Evolutionary conservation across 2,329 filamentous ascomycete species (phyloP), one percentile per base, ranked within the genome.

Genomic region (Ceratocystis cacaofunesta): DNA sequence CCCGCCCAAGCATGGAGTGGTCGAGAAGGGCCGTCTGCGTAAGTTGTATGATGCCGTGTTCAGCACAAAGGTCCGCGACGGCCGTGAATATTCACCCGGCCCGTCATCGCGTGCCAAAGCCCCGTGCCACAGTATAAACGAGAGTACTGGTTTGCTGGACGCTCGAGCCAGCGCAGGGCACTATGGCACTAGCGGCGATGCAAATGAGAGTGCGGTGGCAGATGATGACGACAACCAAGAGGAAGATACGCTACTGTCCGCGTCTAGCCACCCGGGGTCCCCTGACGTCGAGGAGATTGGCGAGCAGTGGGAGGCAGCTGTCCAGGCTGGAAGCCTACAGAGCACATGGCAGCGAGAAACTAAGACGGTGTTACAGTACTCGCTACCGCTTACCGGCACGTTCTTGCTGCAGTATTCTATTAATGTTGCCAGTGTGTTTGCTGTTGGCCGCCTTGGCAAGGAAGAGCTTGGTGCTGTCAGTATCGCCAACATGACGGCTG

Each of bases 271-370:
- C 17, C 50, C 32, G 1, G 48, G 50, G 1, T 76, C 78, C 25
- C 76, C 76, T 48, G 78, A 78, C 65, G 78, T 79, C 3, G 82
- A 84, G 58, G 78, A 82, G 63, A 78, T 92, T 62, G 83, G 87
- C 70, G 81, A 85, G 70, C 87, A 89, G 72, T 95, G 90, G 90
- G 87, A 92, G 68, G 88, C 91, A 68, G 92, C 92, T 0, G 88
- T 96, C 10, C 82, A 84, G 0, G 83, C 87, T 0, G 90, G 91
- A 10, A 82, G 85, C 72, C 92, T 97, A 69, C 86, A 87, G 64
- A 96, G 92, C 3, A 95, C 90, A 4, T 97, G 92, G 91, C 86
- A 88, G 74, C 85, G 92, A 68, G 92, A 97, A 78, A 80, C 88
- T 52, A 91, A 92, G 76, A 91, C 91, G 0, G 80, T 97, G 50